Percentiles rank a stretch among this genome's conserved stretches.
Evolutionary conservation across 2,329 filamentous ascomycete genomes (phyloP).

Genomic region (Ascochyta koolunga): DNA sequence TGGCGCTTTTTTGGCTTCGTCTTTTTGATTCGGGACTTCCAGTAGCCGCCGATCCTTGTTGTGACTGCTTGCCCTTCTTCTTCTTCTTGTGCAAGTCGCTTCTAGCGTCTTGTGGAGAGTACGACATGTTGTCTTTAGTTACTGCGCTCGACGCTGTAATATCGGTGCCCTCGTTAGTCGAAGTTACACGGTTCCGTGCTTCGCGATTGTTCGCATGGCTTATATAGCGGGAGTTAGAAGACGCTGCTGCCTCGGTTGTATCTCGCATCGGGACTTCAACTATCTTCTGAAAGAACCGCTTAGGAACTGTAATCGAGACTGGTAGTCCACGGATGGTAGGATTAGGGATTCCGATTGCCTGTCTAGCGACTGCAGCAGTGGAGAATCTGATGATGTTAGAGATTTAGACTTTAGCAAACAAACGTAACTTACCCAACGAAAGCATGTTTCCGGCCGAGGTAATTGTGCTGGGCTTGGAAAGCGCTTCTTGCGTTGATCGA

Average conservation of each 20-base stretch:
- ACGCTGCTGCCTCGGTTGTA: background rate
- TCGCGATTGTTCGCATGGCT: slow-evolving; percentile 1
- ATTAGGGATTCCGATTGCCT: slow-evolving; percentile 18
- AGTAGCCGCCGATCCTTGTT: background rate
- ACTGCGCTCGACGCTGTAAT: background rate
- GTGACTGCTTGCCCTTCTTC: slow-evolving; percentile 11
- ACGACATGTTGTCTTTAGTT: slow-evolving; percentile 16
- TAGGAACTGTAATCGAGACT: slow-evolving; percentile 28
- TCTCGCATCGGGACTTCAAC: background rate
- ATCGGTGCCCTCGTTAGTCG: background rate
- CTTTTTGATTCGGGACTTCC: slow-evolving; percentile 27
- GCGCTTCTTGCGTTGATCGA: background rate
- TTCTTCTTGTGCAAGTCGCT: slow-evolving; percentile 35
- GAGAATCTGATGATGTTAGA: slow-evolving; percentile 26
- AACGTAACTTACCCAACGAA: slow-evolving; percentile 26
- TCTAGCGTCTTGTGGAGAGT: slow-evolving; percentile 47
- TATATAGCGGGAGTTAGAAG: slow-evolving; percentile 3
- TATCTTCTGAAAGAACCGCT: slow-evolving; percentile 26
- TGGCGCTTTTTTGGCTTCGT: slow-evolving; percentile 23
- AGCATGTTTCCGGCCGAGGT: slow-evolving; percentile 17
- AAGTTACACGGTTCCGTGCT: background rate
- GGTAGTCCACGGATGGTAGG: slow-evolving; percentile 16
- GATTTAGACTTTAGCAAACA: background rate
- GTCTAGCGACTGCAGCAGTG: slow-evolving; percentile 18
- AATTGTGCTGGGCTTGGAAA: slow-evolving; percentile 3